A percentile compares a stretch with the other conserved stretches of the same genome.
Conservation (phyloP, 1,284 basidiomycete species). For the Ceratobasidium papillatum region DNA sequence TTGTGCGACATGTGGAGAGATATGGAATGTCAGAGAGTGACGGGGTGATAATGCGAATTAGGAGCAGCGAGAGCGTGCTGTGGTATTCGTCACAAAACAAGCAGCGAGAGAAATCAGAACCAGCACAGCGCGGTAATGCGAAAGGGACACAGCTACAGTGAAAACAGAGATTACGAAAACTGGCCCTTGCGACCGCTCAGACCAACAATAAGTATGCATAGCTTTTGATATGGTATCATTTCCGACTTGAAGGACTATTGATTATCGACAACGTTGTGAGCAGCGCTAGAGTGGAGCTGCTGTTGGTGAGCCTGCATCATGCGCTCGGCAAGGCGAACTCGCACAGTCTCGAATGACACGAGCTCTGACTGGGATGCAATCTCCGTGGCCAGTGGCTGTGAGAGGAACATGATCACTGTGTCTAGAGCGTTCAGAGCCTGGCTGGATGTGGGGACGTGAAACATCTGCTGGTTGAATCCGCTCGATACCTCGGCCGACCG, state of each 20-base stretch:
- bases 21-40: constrained; percentile 13
- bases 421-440: constrained; percentile 31
- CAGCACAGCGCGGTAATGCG: background rate
- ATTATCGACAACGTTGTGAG: background rate
- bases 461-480: constrained; percentile 2
- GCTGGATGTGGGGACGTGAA: constrained; percentile 11
- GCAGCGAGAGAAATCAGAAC: constrained; percentile 11
- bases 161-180: constrained; percentile 16
- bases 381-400: constrained; percentile 1
- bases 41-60: background rate
- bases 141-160: constrained; percentile 23
- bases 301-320: constrained; percentile 11
- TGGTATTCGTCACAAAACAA: constrained; percentile 22
- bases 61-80: background rate
- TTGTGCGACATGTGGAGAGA: background rate
- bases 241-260: background rate
- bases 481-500: constrained; percentile 2
- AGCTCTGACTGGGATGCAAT: constrained; percentile 10
- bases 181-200: constrained; percentile 7
- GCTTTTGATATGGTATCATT: background rate
- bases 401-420: constrained; percentile 15
- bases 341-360: constrained; percentile 7
- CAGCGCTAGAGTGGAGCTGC: background rate
- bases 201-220: constrained; percentile 27
- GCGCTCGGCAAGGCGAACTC: constrained; percentile 17